Evolutionary conservation across 1,284 basidiomycete species (phyloP).

Genomic region (Trichosporon asahii): DNA sequence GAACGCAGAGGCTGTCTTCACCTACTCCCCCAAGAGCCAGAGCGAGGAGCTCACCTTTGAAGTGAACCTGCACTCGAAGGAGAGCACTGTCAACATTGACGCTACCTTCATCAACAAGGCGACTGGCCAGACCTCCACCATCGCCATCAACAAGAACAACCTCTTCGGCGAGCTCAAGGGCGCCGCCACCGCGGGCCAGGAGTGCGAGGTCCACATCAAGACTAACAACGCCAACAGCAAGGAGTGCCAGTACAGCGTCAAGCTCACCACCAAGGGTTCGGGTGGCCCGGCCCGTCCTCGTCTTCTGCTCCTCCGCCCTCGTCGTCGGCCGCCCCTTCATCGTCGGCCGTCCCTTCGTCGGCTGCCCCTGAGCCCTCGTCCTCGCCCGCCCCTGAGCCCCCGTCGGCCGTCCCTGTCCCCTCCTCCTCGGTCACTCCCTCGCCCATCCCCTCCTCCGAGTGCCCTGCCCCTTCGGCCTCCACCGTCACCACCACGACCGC

Average conservation of each 20-base stretch:
- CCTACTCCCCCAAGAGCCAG: conserved; percentile 11
- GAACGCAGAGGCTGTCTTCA: conserved; percentile 12
- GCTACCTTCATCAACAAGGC: conserved; percentile 4
- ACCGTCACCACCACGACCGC: no score
- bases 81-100: conserved; percentile 4
- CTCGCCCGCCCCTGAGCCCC: neutral
- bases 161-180: neutral
- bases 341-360: neutral
- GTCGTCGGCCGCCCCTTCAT: neutral
- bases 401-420: neutral
- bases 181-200: neutral
- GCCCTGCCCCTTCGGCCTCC: neutral
- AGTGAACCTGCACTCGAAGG: conserved; percentile 6
- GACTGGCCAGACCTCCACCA: neutral
- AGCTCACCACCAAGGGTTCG: neutral
- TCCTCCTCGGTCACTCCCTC: neutral
- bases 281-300: neutral
- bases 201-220: neutral
- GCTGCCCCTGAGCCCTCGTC: neutral
- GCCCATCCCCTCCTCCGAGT: neutral
- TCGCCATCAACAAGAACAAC: conserved; percentile 5
- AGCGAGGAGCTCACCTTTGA: conserved; percentile 7
- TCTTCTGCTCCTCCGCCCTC: neutral
- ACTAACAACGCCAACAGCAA: conserved; percentile 3
- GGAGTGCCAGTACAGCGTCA: conserved; percentile 11